A percentile compares a stretch with the other conserved stretches of the same genome.
These are phyloP conservation scores for Xylariaceae sp. DNA, from an alignment of 2,329 filamentous ascomycete species.

Conservation along the genomic window DNA sequence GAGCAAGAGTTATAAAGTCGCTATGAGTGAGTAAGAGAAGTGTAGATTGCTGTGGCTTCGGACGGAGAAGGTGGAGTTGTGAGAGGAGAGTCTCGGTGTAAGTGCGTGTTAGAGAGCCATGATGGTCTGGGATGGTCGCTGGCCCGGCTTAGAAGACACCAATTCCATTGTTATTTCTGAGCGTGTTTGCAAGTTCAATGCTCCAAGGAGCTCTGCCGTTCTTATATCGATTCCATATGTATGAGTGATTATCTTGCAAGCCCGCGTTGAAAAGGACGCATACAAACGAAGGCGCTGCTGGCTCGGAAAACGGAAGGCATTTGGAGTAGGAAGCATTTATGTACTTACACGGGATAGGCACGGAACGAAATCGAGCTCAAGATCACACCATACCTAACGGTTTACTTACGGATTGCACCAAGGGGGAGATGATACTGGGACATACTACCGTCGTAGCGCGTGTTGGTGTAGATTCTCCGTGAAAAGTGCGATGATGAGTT, in stretches of 20 bases:
- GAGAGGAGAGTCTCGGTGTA: no score
- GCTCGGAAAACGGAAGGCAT: neutral
- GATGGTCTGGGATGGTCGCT: neutral
- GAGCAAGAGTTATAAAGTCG: no score
- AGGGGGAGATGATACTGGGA: no score
- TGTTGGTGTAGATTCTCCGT: no score
- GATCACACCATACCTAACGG: no score
- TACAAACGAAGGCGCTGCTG: neutral
- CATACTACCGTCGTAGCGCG: no score
- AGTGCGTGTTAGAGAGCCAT: neutral
- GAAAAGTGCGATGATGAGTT: neutral
- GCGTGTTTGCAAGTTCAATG: neutral
- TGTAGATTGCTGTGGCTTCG: neutral
- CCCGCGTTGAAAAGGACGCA: neutral
- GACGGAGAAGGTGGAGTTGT: neutral
- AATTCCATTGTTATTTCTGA: neutral
- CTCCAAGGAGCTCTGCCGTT: no score
- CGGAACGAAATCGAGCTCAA: no score
- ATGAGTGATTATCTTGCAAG: neutral
- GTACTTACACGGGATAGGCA: neutral
- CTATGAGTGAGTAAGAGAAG: neutral
- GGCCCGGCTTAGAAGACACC: neutral
- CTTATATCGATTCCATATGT: neutral
- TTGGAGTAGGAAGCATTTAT: no score
- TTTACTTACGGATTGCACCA: no score